Conservation (phyloP, 2,329 filamentous ascomycete species). For the Xenosphaeropsis pyriputrescens region DNA sequence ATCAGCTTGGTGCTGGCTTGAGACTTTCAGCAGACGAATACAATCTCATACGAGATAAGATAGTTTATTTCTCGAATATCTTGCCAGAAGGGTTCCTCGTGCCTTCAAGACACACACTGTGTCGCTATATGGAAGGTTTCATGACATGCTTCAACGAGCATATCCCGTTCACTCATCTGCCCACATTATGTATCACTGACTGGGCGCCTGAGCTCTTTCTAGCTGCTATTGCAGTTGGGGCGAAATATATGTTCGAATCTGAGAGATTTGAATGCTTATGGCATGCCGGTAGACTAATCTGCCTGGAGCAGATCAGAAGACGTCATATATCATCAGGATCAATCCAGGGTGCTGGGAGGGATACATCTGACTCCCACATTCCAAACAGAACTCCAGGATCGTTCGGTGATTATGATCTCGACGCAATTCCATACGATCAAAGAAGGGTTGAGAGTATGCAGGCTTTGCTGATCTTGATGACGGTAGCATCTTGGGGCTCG, state of each 20-base stretch:
- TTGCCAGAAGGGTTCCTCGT: constrained; percentile 49
- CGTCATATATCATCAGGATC: too few species aligned
- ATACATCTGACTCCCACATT: constrained; percentile 29
- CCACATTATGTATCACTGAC: constrained; percentile 47
- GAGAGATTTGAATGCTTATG: constrained; percentile 43
- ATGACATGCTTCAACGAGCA: constrained; percentile 50
- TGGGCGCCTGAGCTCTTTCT: constrained; percentile 54
- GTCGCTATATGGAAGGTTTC: constrained; percentile 56
- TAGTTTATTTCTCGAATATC: constrained; percentile 45
- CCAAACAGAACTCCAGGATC: not conserved
- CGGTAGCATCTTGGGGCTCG: constrained; percentile 44
- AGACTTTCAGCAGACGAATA: too few species aligned
- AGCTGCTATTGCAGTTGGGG: constrained; percentile 52
- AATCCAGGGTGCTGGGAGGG: constrained; percentile 19
- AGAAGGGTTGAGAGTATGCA: constrained; percentile 45
- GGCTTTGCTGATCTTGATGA: constrained; percentile 43
- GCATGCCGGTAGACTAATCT: constrained; percentile 44
- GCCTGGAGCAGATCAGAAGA: constrained; percentile 39
- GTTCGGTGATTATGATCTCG: too few species aligned
- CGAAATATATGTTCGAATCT: constrained; percentile 49
- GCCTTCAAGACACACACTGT: constrained; percentile 53
- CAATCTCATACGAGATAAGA: constrained; percentile 15
- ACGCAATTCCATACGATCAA: constrained; percentile 1
- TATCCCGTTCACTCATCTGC: constrained; percentile 50
- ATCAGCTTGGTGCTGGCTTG: too few species aligned